Conservation (phyloP, 1,284 basidiomycete genomes). For the Uromyces viciae-fabae region DNA sequence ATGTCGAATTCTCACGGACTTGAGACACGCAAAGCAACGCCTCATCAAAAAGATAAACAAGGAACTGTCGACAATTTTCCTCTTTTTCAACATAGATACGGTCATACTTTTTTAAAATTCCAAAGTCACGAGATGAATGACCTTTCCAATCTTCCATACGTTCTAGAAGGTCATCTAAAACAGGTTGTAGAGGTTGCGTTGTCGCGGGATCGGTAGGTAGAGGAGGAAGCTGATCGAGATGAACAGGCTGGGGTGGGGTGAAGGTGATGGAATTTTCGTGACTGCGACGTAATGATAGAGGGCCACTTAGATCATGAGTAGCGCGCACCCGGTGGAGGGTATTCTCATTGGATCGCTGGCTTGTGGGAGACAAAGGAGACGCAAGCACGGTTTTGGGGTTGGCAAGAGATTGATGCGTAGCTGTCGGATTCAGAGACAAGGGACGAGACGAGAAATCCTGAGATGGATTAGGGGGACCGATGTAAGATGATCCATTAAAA, state of each 20-base stretch:
- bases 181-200: conserved; percentile 7
- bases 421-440: neutral
- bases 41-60: conserved; percentile 91
- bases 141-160: conserved; percentile 51
- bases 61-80: conserved; percentile 79
- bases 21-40: conserved; percentile 89
- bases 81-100: conserved; percentile 81
- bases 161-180: conserved; percentile 22
- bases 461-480: neutral
- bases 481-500: neutral
- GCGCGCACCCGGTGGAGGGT: neutral
- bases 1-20: conserved; percentile 53
- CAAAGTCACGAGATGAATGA: conserved; percentile 75
- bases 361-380: neutral
- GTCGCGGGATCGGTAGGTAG: neutral
- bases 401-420: neutral
- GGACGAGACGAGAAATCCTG: neutral
- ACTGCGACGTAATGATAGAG: neutral
- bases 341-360: neutral
- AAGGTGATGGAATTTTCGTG: neutral
- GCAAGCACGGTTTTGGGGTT: neutral
- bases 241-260: neutral
- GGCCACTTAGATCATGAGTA: neutral
- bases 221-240: conserved; percentile 9
- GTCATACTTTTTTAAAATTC: conserved; percentile 84